Evolutionary conservation across 139 green algal genomes (phyloP).

Genomic region (Chlamydomonas sp.): DNA sequence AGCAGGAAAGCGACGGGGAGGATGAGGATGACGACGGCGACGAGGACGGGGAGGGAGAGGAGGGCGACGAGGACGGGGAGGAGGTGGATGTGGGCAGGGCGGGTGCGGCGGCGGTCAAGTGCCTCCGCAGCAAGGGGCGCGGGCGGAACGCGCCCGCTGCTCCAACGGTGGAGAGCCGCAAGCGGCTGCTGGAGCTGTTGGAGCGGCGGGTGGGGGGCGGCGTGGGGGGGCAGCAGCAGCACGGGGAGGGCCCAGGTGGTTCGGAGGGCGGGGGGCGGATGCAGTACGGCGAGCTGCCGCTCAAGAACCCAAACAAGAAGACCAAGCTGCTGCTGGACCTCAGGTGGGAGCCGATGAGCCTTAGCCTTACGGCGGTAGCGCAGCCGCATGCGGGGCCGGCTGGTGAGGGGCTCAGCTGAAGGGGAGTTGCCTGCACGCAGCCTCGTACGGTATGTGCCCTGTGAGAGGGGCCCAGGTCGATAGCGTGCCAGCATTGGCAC

Average conservation of each 20-base stretch:
- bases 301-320: conserved; percentile 37
- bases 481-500: too few species aligned
- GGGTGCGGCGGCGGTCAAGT: neutral
- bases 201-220: conserved; percentile 18
- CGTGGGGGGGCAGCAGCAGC: neutral
- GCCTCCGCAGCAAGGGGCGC: neutral
- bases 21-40: neutral
- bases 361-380: neutral
- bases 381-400: too few species aligned
- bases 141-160: neutral
- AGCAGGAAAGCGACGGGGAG: neutral
- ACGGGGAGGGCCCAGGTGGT: neutral
- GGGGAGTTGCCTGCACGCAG: neutral
- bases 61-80: neutral
- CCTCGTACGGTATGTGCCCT: too few species aligned
- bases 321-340: conserved; percentile 7
- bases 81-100: neutral
- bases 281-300: conserved; percentile 16
- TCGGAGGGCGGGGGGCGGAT: neutral
- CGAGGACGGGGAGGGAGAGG: neutral
- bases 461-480: too few species aligned
- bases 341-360: neutral
- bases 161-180: neutral
- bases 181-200: conserved; percentile 25
- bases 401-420: neutral